Base-by-base conservation (phyloP, 306 rosid genomes). In the Dalbergia oliveri region DNA sequence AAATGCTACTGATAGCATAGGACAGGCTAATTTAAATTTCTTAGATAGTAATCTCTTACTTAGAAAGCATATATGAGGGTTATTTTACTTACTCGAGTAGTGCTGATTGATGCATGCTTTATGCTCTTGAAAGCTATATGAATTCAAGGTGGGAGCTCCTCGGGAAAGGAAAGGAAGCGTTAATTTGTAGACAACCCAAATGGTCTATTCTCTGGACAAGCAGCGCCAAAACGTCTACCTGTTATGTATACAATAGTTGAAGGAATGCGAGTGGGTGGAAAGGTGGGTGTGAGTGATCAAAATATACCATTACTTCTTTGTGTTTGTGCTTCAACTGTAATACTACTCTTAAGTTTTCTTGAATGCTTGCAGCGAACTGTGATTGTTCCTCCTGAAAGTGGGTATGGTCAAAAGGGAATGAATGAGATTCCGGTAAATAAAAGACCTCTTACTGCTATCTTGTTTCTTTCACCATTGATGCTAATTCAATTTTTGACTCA, bases 231-330 rank as follows among this genome's bases (percentile, higher is more conserved):
- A n/a, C n/a, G n/a, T n/a, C n/a, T n/a, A n/a, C n/a, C n/a, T n/a
- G n/a, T n/a, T n/a, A n/a, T n/a, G n/a, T n/a, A n/a, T n/a, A n/a
- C n/a, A n/a, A n/a, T 89, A 16, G 89, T 93, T 0, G 88, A 95
- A 82, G 99, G 99, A 78, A 95, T 93, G 98, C 90, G 87, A 85
- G 89, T 88, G 15, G 98, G 99, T 49, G 98, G 99, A 71, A 95
- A 44, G 11, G 4, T 6, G 6, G 39, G 5, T 4, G 6, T 35
- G 6, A 35, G 4, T 91, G 75, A 79, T 39, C 14, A 11, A 62
- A 45, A 16, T 16, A 43, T 61, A 44, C 11, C 23, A 43, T 2
- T 7, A 39, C 45, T 64, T 65, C 67, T 73, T 49, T 26, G 10
- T 39, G 76, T 44, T 70, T 86, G n/a, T n/a, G n/a, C n/a, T n/a